Base-by-base conservation (phyloP, 768 basidiomycete species). In the Lepiota brunneoincarnata region DNA sequence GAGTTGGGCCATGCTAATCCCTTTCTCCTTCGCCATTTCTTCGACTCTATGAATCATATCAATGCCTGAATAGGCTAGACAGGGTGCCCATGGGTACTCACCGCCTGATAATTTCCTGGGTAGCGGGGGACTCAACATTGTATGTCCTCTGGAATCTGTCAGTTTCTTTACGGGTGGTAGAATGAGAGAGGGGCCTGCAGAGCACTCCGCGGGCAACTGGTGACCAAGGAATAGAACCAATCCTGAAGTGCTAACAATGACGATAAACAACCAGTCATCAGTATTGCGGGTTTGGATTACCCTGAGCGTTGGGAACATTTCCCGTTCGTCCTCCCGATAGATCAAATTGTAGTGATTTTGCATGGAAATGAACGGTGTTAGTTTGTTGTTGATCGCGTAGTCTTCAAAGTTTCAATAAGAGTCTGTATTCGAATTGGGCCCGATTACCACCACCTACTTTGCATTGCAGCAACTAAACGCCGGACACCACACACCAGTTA, bases 281-380 rank as follows among this genome's bases (percentile, higher is more conserved):
- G 11, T 1, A 6, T 15, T 7, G 4, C 20, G 14, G 28, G 18
- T n/a, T 10, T 43, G 15, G 12, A 48, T 28, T 24, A 77, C 80
- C 70, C 80, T 81, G 40, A 81, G 65, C 0, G 76, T 77, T 0
- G 85, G 84, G 58, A 83, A 79, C 77, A 83, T 79, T 56, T 81
- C 80, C 0, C 81, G 69, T 57, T 82, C 84, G 63, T 87, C 84
- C 62, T 87, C 85, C 6, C 85, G 71, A 60, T 87, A 87, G 10
- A 81, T 59, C 18, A 83, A 65, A 52, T 66, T 80, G 63, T 86
- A 77, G 58, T 82, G 80, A 60, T 86, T 86, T 67, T 86, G 84
- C 83, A 87, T 84, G 1, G 81, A 80, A 58, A 86, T 80, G 69
- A 86, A 85, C 3, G 77, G 79, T 0, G 79, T 81, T 2, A 82